Base-by-base conservation (phyloP, 2,329 filamentous ascomycete species). In the Colletotrichum echinochloae region DNA sequence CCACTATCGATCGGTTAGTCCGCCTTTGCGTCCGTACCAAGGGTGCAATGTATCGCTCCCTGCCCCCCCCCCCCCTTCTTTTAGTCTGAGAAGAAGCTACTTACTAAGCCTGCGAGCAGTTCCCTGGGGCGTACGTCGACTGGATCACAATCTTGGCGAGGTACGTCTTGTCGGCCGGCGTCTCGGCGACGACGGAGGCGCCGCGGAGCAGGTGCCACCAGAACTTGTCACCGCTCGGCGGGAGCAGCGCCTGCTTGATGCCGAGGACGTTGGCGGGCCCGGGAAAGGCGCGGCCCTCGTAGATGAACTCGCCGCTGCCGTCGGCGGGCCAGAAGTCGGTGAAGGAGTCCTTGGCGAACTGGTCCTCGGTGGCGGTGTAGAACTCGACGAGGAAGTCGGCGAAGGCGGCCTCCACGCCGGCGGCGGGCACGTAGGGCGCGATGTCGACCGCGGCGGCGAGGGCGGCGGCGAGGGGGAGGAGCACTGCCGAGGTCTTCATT, bases 271-370 rank as follows among this genome's bases (percentile, higher is more conserved):
- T 37, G 7, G 28, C 37, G 23, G 35, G 26, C 12, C 67, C 67
- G 35, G 51, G 4, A 5, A 70, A 67, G 14, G 44, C 18, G 49
- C 37, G 23, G 7, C 35, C 52, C 4, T 59, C 52, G 57, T 67
- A 26, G 44, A 70, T 14, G 56, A 67, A 52, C 30, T 33, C 26
- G 48, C 48, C 48, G 48, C 11, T 20, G n/a, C 44, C 52, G 44
- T 57, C 30, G 14, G 67, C n/a, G 44, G 64, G 64, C 67, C 67
- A 70, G 37, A 70, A 70, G 64, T 70, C 30, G 16, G 67, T 70
- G 44, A 67, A 70, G 3, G 52, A 26, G 3, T 65, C 48, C 2
- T 51, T 70, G 1, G 64, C 44, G n/a, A 8, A 28, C 20, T 70
- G 57, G 46, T 70, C 57, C 1, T 70, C 67, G 9, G 64, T 63